Conservation (phyloP, 2,329 filamentous ascomycete genomes). For the Stagonosporopsis chrysanthemi region DNA sequence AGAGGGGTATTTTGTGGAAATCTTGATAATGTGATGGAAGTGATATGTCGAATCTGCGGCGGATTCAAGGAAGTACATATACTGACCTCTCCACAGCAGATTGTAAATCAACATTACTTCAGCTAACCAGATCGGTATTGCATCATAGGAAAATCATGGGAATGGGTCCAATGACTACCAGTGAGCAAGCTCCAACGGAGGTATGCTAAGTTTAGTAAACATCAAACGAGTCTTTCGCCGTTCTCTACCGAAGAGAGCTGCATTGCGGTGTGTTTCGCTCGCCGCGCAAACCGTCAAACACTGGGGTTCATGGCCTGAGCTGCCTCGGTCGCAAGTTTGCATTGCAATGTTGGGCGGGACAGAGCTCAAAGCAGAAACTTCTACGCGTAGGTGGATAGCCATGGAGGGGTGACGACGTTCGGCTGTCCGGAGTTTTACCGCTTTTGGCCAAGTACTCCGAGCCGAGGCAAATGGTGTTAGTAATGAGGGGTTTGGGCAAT, state of each 20-base stretch:
- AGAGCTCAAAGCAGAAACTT: constrained; percentile 21
- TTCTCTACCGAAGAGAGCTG: constrained; percentile 12
- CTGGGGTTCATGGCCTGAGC: background rate
- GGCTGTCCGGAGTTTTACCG: constrained; percentile 23
- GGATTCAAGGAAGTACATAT: constrained; percentile 11
- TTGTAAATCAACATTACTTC: background rate
- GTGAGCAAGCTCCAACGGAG: constrained; percentile 2
- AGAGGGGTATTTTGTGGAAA: background rate
- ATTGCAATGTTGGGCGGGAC: constrained; percentile 6
- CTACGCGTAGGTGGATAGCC: constrained; percentile 20
- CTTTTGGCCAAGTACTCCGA: constrained; percentile 27
- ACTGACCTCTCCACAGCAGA: background rate
- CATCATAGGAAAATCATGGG: constrained; percentile 19
- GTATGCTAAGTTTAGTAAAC: constrained; percentile 5
- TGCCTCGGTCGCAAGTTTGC: constrained; percentile 9
- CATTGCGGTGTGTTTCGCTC: constrained; percentile 18
- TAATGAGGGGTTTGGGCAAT: constrained; percentile 17
- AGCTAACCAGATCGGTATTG: constrained; percentile 15
- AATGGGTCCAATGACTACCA: constrained; percentile 7
- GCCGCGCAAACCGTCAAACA: constrained; percentile 1
- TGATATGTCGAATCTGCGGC: background rate
- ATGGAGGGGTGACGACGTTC: constrained; percentile 27
- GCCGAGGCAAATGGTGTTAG: constrained; percentile 32
- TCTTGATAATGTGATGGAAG: background rate
- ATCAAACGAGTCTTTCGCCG: constrained; percentile 9